Base-by-base conservation (phyloP, 208 protist species). In the Trypanosoma rangeli region DNA sequence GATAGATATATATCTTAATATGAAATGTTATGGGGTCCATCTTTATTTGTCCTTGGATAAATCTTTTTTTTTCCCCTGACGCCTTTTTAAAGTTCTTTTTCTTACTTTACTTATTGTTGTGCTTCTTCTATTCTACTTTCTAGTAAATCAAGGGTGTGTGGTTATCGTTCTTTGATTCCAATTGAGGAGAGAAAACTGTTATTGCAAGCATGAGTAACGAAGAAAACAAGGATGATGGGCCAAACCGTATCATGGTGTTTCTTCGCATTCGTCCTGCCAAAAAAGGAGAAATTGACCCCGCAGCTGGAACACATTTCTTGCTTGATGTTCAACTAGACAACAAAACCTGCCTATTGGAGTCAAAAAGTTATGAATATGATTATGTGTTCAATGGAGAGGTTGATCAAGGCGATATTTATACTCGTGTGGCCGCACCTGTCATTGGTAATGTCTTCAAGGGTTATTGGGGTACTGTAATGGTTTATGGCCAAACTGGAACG, bases 401-500 rank as follows among this genome's bases (percentile, higher is more conserved):
- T n/a, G 85, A 83, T 67, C 91, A 96, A 70, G 68, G 73, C 28
- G 83, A 93, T 9, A 77, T 96, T 13, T 94, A 94, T 66, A 37
- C 80, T 50, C 62, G 83, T 15, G 84, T 93, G 20, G 88, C 91
- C 8, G 65, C 81, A 15, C 85, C 91, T 22, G 90, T 85, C 57
- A 83, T 97, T 50, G 72, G 85, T 39, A 85, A 95, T 66, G 83
- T 89, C n/a, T 89, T 97, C 70, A 85, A 92, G 42, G 92, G 92
- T 49, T 94, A 90, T 71, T 90, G 82, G 73, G 83, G 83, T 22
- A 88, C 93, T 5, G 68, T 97, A 35, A 92, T 97, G 86, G 90
- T 86, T 62, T 97, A 97, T 79, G 90, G 93, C 0, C 93, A 94
- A 77, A 97, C 93, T 8, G 90, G 91, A 64, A 94, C 93, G 0